Evolutionary conservation across 257 asterid species (phyloP).

Genomic region (Solanum dulcamara): DNA sequence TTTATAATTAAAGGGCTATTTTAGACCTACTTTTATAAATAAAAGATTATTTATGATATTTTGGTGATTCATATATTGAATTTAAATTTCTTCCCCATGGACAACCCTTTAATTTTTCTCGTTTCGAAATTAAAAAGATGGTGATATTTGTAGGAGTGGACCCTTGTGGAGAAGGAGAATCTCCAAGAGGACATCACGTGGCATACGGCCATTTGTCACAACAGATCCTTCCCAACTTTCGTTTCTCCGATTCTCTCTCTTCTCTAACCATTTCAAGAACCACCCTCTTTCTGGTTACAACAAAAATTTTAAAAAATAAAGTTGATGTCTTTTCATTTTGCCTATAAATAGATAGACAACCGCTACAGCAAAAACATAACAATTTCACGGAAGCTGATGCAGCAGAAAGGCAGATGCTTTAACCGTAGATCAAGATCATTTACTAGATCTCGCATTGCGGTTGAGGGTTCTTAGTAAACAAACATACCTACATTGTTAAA

Average conservation of each 20-base stretch:
- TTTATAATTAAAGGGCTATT: too few species aligned
- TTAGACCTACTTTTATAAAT: too few species aligned
- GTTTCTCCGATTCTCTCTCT: background rate
- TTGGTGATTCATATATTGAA: background rate
- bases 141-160: background rate
- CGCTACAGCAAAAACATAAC: background rate
- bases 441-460: constrained; percentile 83
- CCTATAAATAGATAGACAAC: background rate
- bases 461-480: constrained; percentile 50
- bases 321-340: background rate
- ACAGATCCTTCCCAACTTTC: background rate
- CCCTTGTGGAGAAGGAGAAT: background rate
- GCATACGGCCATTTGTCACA: background rate
- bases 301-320: background rate
- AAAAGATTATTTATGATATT: too few species aligned
- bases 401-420: constrained; percentile 53
- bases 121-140: background rate
- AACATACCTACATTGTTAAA: background rate
- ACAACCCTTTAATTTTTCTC: background rate
- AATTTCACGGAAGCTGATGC: constrained; percentile 31
- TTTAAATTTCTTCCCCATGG: background rate
- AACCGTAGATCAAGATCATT: constrained; percentile 80
- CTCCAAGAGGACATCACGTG: background rate
- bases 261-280: background rate
- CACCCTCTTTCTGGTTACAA: background rate